Conservation (phyloP, 1,284 basidiomycete species). For the Somion occarium region DNA sequence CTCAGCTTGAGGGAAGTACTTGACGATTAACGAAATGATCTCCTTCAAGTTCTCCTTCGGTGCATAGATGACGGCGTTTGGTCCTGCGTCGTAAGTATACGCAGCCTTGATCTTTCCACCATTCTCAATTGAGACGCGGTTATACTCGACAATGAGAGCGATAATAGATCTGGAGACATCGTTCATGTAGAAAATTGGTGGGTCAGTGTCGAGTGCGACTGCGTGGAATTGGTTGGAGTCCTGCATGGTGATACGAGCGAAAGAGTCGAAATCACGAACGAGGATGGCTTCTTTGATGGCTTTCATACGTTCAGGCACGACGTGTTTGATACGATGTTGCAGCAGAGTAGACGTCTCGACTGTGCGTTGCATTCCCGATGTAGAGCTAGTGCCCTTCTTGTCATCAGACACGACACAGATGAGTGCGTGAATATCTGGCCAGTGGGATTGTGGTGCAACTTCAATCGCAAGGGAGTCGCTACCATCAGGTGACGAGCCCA, state of each 20-base stretch:
- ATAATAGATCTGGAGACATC: slow-evolving; percentile 90
- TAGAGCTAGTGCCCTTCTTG: slow-evolving; percentile 96
- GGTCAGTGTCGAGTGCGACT: slow-evolving; percentile 92
- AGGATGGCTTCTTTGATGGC: slow-evolving; percentile 80
- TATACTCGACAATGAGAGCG: slow-evolving; percentile 87
- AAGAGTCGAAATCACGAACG: slow-evolving; percentile 80
- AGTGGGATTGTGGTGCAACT: slow-evolving; percentile 83
- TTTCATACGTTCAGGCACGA: slow-evolving; percentile 89
- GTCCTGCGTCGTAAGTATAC: slow-evolving; percentile 98
- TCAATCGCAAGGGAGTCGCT: slow-evolving; percentile 87
- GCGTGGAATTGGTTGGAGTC: slow-evolving; percentile 99
- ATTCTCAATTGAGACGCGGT: slow-evolving; percentile 68
- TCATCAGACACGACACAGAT: slow-evolving; percentile 96
- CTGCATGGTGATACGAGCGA: slow-evolving; percentile 91
- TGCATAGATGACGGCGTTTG: slow-evolving; percentile 97
- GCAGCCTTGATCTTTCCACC: slow-evolving; percentile 77
- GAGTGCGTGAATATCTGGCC: slow-evolving; percentile 95
- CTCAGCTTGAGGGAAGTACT: slow-evolving; percentile 80
- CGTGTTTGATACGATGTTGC: slow-evolving; percentile 81
- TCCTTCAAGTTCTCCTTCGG: slow-evolving; percentile 73
- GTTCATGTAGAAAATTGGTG: slow-evolving; percentile 99
- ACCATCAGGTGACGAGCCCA: slow-evolving; percentile 68
- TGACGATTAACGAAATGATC: slow-evolving; percentile 71
- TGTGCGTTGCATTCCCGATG: slow-evolving; percentile 95
- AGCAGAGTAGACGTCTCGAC: slow-evolving; percentile 90